These are phyloP conservation scores for Eucalyptus viminalis DNA, from an alignment of 345 rosid species.

Conservation along the genomic window DNA sequence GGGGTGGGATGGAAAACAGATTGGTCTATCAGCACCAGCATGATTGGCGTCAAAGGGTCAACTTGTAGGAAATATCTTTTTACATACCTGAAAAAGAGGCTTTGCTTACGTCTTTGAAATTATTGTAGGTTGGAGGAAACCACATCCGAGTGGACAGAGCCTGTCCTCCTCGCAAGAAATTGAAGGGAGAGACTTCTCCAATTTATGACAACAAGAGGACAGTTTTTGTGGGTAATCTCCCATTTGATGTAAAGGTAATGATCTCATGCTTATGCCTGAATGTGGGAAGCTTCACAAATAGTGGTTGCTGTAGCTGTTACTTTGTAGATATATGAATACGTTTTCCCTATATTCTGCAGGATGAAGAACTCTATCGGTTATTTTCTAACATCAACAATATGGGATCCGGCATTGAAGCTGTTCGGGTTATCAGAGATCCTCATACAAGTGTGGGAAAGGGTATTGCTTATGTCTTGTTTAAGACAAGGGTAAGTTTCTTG, in stretches of 20 bases:
- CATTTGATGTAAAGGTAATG: conserved; percentile 88
- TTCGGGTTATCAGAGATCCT: conserved; percentile 84
- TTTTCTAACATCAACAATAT: conserved; percentile 47
- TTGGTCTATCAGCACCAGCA: not conserved
- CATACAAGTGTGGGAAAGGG: conserved; percentile 87
- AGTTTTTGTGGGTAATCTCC: conserved; percentile 87
- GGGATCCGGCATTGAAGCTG: conserved; percentile 70
- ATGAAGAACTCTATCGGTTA: conserved; percentile 85
- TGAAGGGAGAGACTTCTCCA: conserved; percentile 46
- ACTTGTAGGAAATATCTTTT: not conserved
- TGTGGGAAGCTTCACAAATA: not conserved
- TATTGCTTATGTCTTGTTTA: conserved; percentile 83
- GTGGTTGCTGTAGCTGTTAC: not conserved
- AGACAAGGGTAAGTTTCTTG: conserved; percentile 52
- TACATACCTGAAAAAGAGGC: not conserved
- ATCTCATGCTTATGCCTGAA: not conserved
- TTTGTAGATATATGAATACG: not conserved
- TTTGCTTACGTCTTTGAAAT: not conserved
- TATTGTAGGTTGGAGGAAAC: conserved; percentile 62
- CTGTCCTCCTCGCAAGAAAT: conserved; percentile 89
- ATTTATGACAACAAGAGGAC: conserved; percentile 81
- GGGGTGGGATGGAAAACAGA: not conserved
- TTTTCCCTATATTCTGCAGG: conserved; percentile 24
- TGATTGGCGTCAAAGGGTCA: not conserved
- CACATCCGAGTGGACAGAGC: conserved; percentile 96